Percentiles rank a stretch among this genome's conserved stretches.
phyloP scores from a whole-genome alignment of 1,284 basidiomycete genomes.

The Leucoagaricus sp. region DNA sequence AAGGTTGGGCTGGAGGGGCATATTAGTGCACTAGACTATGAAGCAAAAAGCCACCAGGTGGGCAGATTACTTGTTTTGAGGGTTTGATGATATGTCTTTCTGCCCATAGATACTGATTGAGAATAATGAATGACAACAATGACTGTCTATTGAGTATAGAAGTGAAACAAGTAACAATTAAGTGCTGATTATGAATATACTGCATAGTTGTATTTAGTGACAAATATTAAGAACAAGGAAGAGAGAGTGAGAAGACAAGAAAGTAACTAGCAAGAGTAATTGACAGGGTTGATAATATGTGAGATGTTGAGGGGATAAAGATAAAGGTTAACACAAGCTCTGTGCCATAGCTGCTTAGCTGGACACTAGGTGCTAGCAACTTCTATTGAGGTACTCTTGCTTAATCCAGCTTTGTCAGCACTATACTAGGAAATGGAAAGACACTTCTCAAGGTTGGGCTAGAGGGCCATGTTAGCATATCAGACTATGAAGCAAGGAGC shows the following conservation, averaged over 20 bases:
- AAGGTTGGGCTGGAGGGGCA: not conserved
- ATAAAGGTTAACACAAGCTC: not conserved
- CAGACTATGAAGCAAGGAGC: constrained; percentile 1
- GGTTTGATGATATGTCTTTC: not conserved
- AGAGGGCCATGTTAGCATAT: not conserved
- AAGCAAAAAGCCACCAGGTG: not conserved
- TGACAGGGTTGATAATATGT: not conserved
- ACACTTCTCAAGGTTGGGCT: not conserved
- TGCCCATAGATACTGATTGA: too few relatives aligned
- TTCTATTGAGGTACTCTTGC: not conserved
- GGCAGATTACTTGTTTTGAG: not conserved
- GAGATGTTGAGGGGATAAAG: not conserved
- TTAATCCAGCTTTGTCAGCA: not conserved
- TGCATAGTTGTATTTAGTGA: too few relatives aligned
- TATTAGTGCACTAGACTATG: not conserved
- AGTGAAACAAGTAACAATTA: not conserved
- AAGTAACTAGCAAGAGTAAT: not conserved
- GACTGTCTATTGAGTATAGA: not conserved
- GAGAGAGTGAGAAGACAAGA: too few relatives aligned
- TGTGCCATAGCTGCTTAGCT: too few relatives aligned
- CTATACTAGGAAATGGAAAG: not conserved
- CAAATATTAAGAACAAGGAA: too few relatives aligned
- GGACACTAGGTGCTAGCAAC: not conserved
- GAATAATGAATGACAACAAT: too few relatives aligned
- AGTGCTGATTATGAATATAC: too few relatives aligned